A percentile compares a stretch with the other conserved stretches of the same genome.
Conservation (phyloP, 164 flowering plant genomes). For the Vitis riparia region DNA sequence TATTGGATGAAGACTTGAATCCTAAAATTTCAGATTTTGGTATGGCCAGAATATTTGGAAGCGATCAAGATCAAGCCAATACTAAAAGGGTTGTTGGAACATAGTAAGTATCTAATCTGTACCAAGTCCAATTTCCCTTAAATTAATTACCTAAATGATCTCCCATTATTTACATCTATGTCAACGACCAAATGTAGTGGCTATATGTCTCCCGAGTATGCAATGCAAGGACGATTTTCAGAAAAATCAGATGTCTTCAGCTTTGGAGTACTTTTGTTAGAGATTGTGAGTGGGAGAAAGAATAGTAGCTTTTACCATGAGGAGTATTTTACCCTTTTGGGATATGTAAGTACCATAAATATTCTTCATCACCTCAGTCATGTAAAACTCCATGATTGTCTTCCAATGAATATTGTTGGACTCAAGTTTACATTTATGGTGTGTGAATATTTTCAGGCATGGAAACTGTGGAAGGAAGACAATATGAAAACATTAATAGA, state of each 20-base stretch:
- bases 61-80: slow-evolving; percentile 35
- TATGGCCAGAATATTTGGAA: slow-evolving; percentile 41
- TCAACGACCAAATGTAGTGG: slow-evolving; percentile 18
- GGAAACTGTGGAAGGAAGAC: slow-evolving; percentile 28
- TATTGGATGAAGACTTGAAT: slow-evolving; percentile 23
- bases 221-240: slow-evolving; percentile 3
- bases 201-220: slow-evolving; percentile 35
- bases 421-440: no score
- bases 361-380: no score
- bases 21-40: slow-evolving; percentile 45
- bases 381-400: no score
- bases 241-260: no score
- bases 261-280: slow-evolving; percentile 26
- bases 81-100: slow-evolving; percentile 43
- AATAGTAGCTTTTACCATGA: slow-evolving; percentile 22
- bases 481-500: slow-evolving; percentile 13
- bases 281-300: slow-evolving; percentile 25
- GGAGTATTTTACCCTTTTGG: slow-evolving; percentile 15
- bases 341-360: slow-evolving; percentile 13
- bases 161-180: neutral
- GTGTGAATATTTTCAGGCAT: slow-evolving; percentile 13
- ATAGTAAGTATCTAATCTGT: slow-evolving; percentile 24
- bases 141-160: neutral
- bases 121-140: neutral
- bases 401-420: neutral